phyloP scores from a whole-genome alignment of 2,329 filamentous ascomycete species.

The Stagonosporopsis cucurbitacearum region DNA sequence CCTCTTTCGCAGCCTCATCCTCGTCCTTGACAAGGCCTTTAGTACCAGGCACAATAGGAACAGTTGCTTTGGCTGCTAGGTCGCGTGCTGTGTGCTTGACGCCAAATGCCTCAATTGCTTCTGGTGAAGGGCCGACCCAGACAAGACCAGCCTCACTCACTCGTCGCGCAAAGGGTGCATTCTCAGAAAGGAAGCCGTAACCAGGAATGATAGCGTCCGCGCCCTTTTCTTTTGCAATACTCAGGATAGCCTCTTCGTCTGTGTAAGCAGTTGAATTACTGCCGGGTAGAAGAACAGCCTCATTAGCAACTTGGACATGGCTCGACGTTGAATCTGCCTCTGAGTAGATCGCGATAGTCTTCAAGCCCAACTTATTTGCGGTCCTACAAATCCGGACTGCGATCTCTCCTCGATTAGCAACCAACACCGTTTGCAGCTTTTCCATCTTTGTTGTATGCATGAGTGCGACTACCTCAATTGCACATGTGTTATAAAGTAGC shows the following conservation, averaged over 20 bases:
- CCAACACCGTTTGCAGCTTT: conserved; percentile 59
- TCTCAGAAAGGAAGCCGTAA: conserved; percentile 71
- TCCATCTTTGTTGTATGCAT: conserved; percentile 42
- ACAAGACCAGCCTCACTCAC: conserved; percentile 62
- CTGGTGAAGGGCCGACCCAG: conserved; percentile 65
- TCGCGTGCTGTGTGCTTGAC: conserved; percentile 65
- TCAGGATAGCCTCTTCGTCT: conserved; percentile 56
- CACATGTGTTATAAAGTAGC: neutral
- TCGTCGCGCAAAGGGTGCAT: conserved; percentile 64
- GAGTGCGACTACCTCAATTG: neutral
- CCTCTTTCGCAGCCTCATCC: conserved; percentile 55
- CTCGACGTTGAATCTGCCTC: conserved; percentile 60
- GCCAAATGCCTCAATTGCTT: conserved; percentile 62
- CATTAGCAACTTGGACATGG: conserved; percentile 61
- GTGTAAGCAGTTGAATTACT: conserved; percentile 59
- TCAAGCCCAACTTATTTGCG: conserved; percentile 58
- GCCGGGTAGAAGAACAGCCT: conserved; percentile 59
- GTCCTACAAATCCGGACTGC: conserved; percentile 60
- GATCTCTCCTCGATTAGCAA: conserved; percentile 68
- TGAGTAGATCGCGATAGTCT: conserved; percentile 65
- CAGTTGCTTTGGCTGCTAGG: conserved; percentile 59
- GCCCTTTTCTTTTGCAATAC: conserved; percentile 57
- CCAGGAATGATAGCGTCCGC: conserved; percentile 69
- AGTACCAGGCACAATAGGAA: conserved; percentile 63
- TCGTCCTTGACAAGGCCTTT: conserved; percentile 56